Percentiles rank a stretch among this genome's conserved stretches.
Conservation (phyloP, 768 basidiomycete species). For the Exsudoporus frostii region DNA sequence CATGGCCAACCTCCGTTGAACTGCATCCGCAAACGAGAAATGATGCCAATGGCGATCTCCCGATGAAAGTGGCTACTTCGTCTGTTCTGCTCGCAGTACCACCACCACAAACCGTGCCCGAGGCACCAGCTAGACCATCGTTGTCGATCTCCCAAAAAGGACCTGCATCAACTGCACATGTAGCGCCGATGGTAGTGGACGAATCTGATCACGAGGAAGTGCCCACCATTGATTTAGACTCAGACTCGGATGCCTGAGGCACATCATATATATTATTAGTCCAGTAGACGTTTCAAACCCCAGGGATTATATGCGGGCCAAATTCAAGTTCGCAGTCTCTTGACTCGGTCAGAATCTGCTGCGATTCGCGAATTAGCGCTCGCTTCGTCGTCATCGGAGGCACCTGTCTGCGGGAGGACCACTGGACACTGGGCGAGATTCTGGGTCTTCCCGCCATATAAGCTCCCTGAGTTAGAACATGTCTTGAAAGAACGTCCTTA, state of each 20-base stretch:
- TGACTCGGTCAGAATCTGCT: conserved; percentile 3
- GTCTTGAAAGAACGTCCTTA: conserved; percentile 15
- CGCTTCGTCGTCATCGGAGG: conserved; percentile 41
- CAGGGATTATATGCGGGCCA: not conserved
- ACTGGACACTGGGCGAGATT: conserved; percentile 21
- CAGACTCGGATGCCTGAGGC: conserved; percentile 60
- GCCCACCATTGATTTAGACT: conserved; percentile 73
- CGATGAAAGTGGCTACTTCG: not conserved
- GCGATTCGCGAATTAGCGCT: not conserved
- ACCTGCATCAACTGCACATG: not conserved
- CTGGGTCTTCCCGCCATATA: conserved; percentile 16
- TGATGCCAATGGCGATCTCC: not conserved
- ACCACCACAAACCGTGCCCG: not conserved
- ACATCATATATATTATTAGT: not conserved
- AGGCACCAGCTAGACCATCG: not conserved
- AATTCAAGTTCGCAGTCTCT: conserved; percentile 16
- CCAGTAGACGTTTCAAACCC: not conserved
- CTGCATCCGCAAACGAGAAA: not conserved
- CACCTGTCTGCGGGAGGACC: conserved; percentile 8
- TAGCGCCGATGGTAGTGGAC: conserved; percentile 20
- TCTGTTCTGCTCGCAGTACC: not conserved
- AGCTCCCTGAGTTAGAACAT: not conserved
- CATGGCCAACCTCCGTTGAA: not conserved
- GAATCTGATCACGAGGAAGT: conserved; percentile 72
- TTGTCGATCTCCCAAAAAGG: conserved; percentile 1